phyloP scores from a whole-genome alignment of 805 yeast genomes.

The Pichia nakasei region DNA sequence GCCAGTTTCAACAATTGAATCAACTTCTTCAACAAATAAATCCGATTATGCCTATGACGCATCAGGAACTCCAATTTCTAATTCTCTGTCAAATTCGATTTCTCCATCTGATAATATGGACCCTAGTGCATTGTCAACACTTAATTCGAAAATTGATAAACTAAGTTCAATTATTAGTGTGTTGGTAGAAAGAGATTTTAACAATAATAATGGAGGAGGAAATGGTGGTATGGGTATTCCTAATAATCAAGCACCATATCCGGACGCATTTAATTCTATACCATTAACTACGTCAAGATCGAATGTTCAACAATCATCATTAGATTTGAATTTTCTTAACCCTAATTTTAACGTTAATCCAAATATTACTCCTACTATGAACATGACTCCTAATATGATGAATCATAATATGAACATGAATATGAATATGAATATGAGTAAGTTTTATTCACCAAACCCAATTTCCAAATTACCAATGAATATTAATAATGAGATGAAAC shows the following conservation, averaged over 20 bases:
- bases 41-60: neutral
- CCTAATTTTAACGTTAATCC: neutral
- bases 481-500: neutral
- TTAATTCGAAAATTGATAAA: constrained; percentile 5
- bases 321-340: neutral
- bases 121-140: neutral
- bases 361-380: neutral
- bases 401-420: neutral
- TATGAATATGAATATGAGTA: neutral
- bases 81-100: neutral
- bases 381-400: neutral
- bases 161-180: neutral
- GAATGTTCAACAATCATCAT: neutral
- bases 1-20: neutral
- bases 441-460: neutral
- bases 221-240: neutral
- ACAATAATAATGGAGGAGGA: neutral
- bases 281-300: neutral
- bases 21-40: neutral
- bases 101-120: neutral
- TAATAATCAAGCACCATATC: neutral
- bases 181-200: neutral
- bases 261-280: neutral
- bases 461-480: neutral
- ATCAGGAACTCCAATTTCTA: neutral